Conservation (phyloP, 2,329 filamentous ascomycete genomes). For the Beauveria sp. region DNA sequence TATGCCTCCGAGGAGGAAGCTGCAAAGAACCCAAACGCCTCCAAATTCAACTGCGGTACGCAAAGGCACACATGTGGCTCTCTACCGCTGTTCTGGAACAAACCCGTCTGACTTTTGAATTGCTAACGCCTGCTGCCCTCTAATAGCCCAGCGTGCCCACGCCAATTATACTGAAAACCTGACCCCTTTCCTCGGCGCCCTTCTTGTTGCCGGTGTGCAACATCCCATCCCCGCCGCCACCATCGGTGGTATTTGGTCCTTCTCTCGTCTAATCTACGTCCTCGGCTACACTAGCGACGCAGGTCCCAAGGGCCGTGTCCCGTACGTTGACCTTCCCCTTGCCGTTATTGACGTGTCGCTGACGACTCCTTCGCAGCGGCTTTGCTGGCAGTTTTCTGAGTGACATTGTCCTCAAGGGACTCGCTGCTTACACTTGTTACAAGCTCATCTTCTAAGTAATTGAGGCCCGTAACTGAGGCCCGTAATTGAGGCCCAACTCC, state of each 20-base stretch:
- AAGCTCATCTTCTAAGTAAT: constrained; percentile 3
- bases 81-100: neutral
- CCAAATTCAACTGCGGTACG: constrained; percentile 55
- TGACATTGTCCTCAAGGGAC: constrained; percentile 32
- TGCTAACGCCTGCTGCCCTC: neutral
- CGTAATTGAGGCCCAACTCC: neutral
- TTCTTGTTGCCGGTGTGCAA: constrained; percentile 48
- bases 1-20: constrained; percentile 50
- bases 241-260: constrained; percentile 46
- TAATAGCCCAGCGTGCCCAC: constrained; percentile 6
- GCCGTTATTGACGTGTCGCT: neutral
- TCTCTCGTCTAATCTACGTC: constrained; percentile 46
- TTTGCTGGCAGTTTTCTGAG: constrained; percentile 25
- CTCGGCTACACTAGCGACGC: constrained; percentile 40
- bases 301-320: constrained; percentile 38
- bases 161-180: constrained; percentile 46
- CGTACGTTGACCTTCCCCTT: constrained; percentile 22
- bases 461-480: neutral
- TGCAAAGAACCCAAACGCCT: constrained; percentile 45
- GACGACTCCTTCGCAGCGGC: constrained; percentile 26
- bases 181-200: constrained; percentile 40
- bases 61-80: constrained; percentile 12
- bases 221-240: constrained; percentile 43
- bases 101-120: neutral
- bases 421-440: constrained; percentile 33